Base-by-base conservation (phyloP, 306 rosid species). In the Acacia acuminata region DNA sequence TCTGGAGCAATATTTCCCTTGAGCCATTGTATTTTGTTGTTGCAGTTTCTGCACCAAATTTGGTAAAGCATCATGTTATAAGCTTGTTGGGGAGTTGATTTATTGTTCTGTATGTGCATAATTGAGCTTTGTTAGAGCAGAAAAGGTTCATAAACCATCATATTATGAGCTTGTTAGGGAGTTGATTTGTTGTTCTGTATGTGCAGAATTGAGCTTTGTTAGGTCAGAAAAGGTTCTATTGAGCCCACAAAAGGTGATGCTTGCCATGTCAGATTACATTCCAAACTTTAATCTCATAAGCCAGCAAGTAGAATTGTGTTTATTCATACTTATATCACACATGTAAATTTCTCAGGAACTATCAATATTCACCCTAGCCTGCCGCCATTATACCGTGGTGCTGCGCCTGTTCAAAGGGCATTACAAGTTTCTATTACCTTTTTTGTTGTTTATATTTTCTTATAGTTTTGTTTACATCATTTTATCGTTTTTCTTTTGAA, bases 401-500 rank as follows among this genome's bases (percentile, higher is more conserved):
- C n/a, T n/a, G n/a, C n/a, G n/a, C 87, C 99, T 53, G 99, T 95
- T 79, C 98, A 95, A 87, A 85, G 98, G 86, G 96, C 99, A 34
- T 82, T 95, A 84, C 98, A 92, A 97, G 97, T 95, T 73, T 27
- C 30, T 27, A 27, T 27, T 27, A 27, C 30, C 30, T 27, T 27
- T 27, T 27, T 27, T 27, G 30, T 27, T 66, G 77, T 77, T 82
- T 36, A 15, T 25, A 45, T 55, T 43, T 71, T 82, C 27, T 69
- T 63, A 32, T 25, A 36, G 15, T 64, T 75, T 19, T 20, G 0
- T 27, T 67, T 67, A 32, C 61, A 58, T 74, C 71, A 38, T 30
- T 5, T 25, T 80, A 38, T 48, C 10, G 22, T 51, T 4, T 81
- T 22, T 66, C 24, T 53, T 53, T 1, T 19, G 60, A 22, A 1